phyloP scores from a whole-genome alignment of 352 stramenopile genomes.

The Pythium utonaiense region DNA sequence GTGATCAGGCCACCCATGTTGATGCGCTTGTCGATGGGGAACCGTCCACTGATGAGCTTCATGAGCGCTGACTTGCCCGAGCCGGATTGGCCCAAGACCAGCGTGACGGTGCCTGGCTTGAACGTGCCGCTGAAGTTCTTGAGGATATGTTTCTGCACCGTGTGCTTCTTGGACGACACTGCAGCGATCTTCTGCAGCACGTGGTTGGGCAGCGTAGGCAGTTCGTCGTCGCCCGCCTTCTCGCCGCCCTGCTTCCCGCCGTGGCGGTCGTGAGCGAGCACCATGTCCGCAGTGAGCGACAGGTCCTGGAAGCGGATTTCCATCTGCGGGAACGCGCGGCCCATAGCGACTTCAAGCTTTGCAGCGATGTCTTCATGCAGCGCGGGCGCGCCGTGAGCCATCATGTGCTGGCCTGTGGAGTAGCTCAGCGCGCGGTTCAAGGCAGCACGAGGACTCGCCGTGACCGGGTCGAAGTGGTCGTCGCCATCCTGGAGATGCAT shows the following conservation, averaged over 20 bases:
- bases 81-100: conserved; percentile 46
- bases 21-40: conserved; percentile 40
- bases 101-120: conserved; percentile 41
- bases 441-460: not conserved
- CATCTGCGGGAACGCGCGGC: conserved; percentile 48
- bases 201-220: conserved; percentile 19
- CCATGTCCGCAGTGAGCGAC: conserved; percentile 42
- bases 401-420: conserved; percentile 27
- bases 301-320: conserved; percentile 56
- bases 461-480: not conserved
- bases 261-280: conserved; percentile 28
- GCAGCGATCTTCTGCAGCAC: not conserved
- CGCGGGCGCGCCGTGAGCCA: conserved; percentile 31
- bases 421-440: conserved; percentile 24
- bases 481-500: not conserved
- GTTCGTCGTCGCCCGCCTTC: not conserved
- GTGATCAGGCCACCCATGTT: conserved; percentile 33
- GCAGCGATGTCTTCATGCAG: conserved; percentile 37
- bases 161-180: not conserved
- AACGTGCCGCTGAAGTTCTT: conserved; percentile 35
- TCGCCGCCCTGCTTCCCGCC: conserved; percentile 11
- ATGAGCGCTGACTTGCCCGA: conserved; percentile 52
- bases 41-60: conserved; percentile 48
- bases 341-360: conserved; percentile 44
- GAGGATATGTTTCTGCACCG: not conserved